Evolutionary conservation across 2,329 filamentous ascomycete genomes (phyloP).

Genomic region (Botrytis cinerea): DNA sequence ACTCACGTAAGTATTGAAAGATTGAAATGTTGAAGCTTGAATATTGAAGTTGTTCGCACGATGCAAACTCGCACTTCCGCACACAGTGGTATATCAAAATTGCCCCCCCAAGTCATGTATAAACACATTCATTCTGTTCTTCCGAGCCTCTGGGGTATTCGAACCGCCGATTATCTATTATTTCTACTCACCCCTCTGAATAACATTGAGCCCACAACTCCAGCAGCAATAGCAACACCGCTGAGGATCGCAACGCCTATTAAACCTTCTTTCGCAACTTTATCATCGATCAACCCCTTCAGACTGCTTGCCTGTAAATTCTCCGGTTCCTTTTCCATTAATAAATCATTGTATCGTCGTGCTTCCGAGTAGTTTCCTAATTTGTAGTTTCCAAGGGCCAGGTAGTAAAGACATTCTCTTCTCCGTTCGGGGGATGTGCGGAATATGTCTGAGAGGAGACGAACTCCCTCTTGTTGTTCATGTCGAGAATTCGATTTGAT

Average conservation of each 20-base stretch:
- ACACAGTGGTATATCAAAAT: conserved; percentile 36
- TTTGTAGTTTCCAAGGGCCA: conserved; percentile 97
- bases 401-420: conserved; percentile 97
- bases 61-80: conserved; percentile 20
- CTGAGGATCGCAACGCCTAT: conserved; percentile 94
- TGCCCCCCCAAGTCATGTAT: conserved; percentile 24
- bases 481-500: conserved; percentile 85
- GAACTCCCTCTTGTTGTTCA: conserved; percentile 93
- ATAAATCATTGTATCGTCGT: conserved; percentile 87
- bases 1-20: not conserved
- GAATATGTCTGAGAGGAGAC: conserved; percentile 94
- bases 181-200: conserved; percentile 72
- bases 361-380: conserved; percentile 96
- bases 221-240: conserved; percentile 87
- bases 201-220: conserved; percentile 86
- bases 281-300: conserved; percentile 87
- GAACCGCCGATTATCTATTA: conserved; percentile 30
- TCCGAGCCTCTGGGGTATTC: not conserved
- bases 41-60: conserved; percentile 1
- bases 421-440: conserved; percentile 88
- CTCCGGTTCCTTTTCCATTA: conserved; percentile 85
- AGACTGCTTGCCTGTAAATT: conserved; percentile 91
- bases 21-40: not conserved
- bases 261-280: conserved; percentile 90
- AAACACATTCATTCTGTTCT: not conserved